Evolutionary conservation across 202 grass and related monocot species (phyloP).

Genomic region (Panicum hallii): DNA sequence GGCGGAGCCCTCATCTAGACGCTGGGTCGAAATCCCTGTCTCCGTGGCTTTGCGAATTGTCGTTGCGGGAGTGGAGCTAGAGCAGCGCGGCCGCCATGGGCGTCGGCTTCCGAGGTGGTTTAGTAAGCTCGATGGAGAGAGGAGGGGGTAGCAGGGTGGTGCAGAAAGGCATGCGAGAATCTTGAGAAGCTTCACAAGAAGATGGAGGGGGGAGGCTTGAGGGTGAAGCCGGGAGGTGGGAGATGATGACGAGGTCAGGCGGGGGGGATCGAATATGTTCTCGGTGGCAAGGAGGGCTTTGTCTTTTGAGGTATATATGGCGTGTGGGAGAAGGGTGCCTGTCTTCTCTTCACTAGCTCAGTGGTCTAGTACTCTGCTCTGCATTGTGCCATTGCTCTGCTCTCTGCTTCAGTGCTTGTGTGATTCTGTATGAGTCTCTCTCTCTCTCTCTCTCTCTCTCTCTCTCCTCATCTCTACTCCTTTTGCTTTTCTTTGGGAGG

Average conservation of each 20-base stretch:
- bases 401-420: constrained; percentile 30
- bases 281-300: constrained; percentile 16
- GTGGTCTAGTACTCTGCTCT: background rate
- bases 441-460: constrained; percentile 25
- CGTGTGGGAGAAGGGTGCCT: constrained; percentile 57
- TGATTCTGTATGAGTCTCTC: background rate
- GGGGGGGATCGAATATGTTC: background rate
- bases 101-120: constrained; percentile 25
- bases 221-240: constrained; percentile 46
- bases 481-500: constrained; percentile 51
- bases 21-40: background rate
- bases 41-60: background rate
- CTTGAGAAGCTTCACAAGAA: constrained; percentile 64
- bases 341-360: background rate
- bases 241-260: background rate
- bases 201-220: constrained; percentile 63
- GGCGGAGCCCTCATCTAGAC: constrained; percentile 23
- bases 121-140: constrained; percentile 11
- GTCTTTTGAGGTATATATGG: constrained; percentile 65
- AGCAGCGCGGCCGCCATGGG: background rate
- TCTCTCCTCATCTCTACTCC: background rate
- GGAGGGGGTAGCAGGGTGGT: constrained; percentile 25
- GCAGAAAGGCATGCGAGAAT: constrained; percentile 55
- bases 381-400: constrained; percentile 23
- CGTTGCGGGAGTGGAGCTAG: background rate